Percentiles rank a stretch among this genome's conserved stretches.
phyloP scores from a whole-genome alignment of 805 yeast species.

The Kurtzmaniella cleridarum region DNA sequence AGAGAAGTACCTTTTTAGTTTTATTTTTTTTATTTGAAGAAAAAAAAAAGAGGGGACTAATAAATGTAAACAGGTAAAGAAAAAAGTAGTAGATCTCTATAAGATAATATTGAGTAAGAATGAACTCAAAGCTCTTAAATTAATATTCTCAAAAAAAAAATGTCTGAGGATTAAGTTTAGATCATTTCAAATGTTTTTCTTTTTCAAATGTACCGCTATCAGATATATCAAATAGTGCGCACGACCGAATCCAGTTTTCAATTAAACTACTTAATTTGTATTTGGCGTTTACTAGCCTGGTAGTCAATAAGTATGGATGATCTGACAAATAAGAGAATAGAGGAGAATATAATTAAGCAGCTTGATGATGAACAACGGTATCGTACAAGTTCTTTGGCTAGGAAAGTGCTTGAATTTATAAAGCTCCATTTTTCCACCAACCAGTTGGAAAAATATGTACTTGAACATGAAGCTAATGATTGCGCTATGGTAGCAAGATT shows the following conservation, averaged over 20 bases:
- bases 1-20: too few species aligned
- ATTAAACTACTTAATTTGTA: slow-evolving; percentile 1
- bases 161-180: too few species aligned
- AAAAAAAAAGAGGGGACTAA: too few species aligned
- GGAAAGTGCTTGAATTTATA: slow-evolving; percentile 22
- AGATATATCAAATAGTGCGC: slow-evolving; percentile 6
- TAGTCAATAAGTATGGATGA: slow-evolving; percentile 3
- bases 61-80: too few species aligned
- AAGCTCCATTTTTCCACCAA: slow-evolving; percentile 20
- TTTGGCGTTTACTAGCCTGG: not conserved
- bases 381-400: slow-evolving; percentile 13
- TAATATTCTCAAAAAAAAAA: too few species aligned
- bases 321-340: slow-evolving; percentile 6
- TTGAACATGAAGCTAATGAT: slow-evolving; percentile 46
- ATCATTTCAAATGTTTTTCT: too few species aligned
- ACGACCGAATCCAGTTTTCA: slow-evolving; percentile 6
- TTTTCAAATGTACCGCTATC: too few species aligned
- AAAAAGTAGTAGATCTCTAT: too few species aligned
- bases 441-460: slow-evolving; percentile 38
- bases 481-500: slow-evolving; percentile 50
- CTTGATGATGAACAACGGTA: not conserved
- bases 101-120: too few species aligned
- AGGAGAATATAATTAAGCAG: slow-evolving; percentile 7
- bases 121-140: too few species aligned
- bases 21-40: too few species aligned